Conservation (phyloP, 495 filamentous ascomycete genomes). For the Usnea hakonensis region DNA sequence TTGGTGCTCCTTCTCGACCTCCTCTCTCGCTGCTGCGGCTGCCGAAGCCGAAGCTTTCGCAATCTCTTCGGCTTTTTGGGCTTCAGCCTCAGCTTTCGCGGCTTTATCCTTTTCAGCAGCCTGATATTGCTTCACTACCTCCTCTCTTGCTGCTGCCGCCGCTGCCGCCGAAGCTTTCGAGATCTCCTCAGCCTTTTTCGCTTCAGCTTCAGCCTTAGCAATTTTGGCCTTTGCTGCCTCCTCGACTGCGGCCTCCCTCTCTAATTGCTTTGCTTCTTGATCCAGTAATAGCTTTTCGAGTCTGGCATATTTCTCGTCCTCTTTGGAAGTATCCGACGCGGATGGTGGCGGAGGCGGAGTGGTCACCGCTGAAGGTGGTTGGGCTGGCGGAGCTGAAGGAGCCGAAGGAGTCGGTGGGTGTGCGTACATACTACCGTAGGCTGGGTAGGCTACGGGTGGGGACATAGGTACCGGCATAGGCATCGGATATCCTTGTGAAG, state of each 20-base stretch:
- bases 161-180: conserved; percentile 38
- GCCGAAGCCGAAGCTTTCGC: conserved; percentile 30
- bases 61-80: conserved; percentile 35
- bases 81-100: conserved; percentile 36
- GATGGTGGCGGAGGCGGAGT: conserved; percentile 27
- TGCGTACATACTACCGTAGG: conserved; percentile 17
- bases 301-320: conserved; percentile 43
- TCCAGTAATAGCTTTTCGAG: conserved; percentile 47
- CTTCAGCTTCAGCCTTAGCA: conserved; percentile 47
- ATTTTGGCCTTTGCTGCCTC: conserved; percentile 29
- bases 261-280: conserved; percentile 38
- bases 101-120: conserved; percentile 27
- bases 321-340: conserved; percentile 28
- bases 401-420: conserved; percentile 28
- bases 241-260: conserved; percentile 39
- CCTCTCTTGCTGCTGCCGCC: conserved; percentile 27
- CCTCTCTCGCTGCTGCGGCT: conserved; percentile 25
- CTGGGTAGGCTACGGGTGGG: conserved; percentile 20
- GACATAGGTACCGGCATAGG: conserved; percentile 25
- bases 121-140: conserved; percentile 29
- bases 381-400: conserved; percentile 22
- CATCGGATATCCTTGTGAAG: conserved; percentile 35
- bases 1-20: conserved; percentile 30
- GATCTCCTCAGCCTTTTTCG: conserved; percentile 43
- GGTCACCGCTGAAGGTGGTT: conserved; percentile 24